These are phyloP conservation scores for Alternaria sp. DNA, from an alignment of 2,329 filamentous ascomycete species.

Conservation along the genomic window DNA sequence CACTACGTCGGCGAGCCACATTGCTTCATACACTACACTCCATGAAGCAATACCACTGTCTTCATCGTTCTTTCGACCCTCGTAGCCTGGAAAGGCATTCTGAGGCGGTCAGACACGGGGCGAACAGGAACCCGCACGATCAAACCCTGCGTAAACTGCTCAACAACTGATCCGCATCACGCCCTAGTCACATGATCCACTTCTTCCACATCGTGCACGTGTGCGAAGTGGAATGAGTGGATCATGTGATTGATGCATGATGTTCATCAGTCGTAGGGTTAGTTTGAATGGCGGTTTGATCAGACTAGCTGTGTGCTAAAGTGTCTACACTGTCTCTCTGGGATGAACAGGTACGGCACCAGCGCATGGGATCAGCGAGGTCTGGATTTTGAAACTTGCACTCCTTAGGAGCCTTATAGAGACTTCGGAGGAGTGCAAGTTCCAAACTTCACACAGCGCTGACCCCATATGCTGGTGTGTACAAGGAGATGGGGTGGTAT, in stretches of 20 bases:
- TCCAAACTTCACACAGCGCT: not conserved
- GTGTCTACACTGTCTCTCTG: too few species aligned
- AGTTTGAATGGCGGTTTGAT: not conserved
- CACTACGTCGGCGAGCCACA: not conserved
- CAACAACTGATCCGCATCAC: not conserved
- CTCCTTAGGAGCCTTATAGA: not conserved
- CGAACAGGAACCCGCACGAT: not conserved
- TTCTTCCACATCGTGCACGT: not conserved
- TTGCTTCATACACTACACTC: too few species aligned
- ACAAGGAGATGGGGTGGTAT: not conserved
- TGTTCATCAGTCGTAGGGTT: not conserved
- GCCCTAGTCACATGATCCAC: not conserved
- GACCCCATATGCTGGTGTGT: not conserved
- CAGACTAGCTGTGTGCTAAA: not conserved
- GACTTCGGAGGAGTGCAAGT: not conserved
- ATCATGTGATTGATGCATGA: not conserved
- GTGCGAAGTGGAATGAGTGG: not conserved
- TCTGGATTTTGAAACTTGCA: not conserved
- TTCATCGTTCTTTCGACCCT: not conserved
- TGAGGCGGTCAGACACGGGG: not conserved
- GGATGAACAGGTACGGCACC: not conserved
- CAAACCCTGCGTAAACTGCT: not conserved
- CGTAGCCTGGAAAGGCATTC: accelerated
- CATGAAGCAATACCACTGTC: too few species aligned
- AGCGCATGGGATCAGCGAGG: not conserved